phyloP scores from a whole-genome alignment of 805 yeast genomes.

The Osmozyma mogii region DNA sequence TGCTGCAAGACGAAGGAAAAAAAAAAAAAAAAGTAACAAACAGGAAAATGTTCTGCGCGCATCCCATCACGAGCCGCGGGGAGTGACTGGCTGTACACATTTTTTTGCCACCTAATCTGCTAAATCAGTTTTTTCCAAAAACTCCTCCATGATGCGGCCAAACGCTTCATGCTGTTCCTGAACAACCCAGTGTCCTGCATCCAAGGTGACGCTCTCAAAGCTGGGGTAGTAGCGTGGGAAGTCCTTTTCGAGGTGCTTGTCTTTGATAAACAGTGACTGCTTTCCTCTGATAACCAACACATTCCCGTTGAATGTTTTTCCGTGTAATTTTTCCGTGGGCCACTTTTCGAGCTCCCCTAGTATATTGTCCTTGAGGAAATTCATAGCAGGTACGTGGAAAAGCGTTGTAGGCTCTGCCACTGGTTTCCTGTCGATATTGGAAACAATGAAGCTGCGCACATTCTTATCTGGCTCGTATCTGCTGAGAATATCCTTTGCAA shows the following conservation, averaged over 20 bases:
- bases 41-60: no score
- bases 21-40: no score
- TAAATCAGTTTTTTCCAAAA: no score
- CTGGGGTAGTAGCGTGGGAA: conserved; percentile 22
- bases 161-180: conserved; percentile 31
- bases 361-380: conserved; percentile 8
- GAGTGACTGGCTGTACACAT: no score
- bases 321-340: conserved; percentile 6
- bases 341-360: conserved; percentile 9
- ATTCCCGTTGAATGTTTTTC: conserved; percentile 21
- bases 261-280: conserved; percentile 33
- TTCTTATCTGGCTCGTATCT: conserved; percentile 17
- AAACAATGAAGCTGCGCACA: conserved; percentile 30
- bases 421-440: conserved; percentile 27
- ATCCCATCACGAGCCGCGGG: no score
- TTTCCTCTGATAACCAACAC: conserved; percentile 39
- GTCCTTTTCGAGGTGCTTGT: conserved; percentile 13
- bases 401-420: conserved; percentile 13
- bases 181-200: conserved; percentile 33
- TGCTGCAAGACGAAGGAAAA: no score
- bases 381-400: conserved; percentile 11
- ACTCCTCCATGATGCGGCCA: no score
- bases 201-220: conserved; percentile 12
- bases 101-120: no score
- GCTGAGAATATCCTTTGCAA: conserved; percentile 17